A percentile compares a stretch with the other conserved stretches of the same genome.
Evolutionary conservation across 2,329 filamentous ascomycete species (phyloP).

Genomic region (Alternaria consortialis): DNA sequence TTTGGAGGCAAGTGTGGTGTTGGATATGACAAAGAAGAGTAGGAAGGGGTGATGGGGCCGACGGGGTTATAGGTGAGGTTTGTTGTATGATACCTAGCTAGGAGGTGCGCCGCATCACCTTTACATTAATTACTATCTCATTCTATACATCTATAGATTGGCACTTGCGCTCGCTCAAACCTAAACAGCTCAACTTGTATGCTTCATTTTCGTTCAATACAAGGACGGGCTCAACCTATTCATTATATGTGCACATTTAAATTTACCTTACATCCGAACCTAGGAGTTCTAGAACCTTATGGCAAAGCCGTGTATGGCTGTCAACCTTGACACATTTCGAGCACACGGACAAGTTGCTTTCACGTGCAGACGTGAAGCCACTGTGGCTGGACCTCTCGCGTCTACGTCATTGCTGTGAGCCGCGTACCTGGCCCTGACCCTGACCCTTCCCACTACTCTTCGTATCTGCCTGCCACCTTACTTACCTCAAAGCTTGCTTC

Average conservation of each 20-base stretch:
- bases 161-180: not conserved
- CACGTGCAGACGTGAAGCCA: conserved; percentile 26
- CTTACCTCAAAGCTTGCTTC: not conserved
- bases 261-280: not conserved
- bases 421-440: conserved; percentile 16
- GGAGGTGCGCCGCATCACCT: conserved; percentile 9
- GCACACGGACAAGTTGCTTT: not conserved
- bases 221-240: not conserved
- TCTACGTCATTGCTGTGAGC: conserved; percentile 25
- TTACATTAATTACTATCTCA: conserved; percentile 11
- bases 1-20: not conserved
- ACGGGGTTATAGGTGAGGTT: not conserved
- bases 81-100: conserved; percentile 20
- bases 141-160: not conserved
- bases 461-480: not conserved
- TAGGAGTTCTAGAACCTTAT: not conserved
- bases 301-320: not conserved
- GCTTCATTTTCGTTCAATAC: not conserved
- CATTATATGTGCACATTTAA: not conserved
- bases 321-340: not conserved
- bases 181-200: not conserved
- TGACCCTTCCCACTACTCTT: not conserved
- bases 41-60: not conserved
- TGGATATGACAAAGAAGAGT: conserved; percentile 6
- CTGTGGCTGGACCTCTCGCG: conserved; percentile 25